Evolutionary conservation across 2,329 filamentous ascomycete genomes (phyloP).

Genomic region (Colletotrichum coccodes): DNA sequence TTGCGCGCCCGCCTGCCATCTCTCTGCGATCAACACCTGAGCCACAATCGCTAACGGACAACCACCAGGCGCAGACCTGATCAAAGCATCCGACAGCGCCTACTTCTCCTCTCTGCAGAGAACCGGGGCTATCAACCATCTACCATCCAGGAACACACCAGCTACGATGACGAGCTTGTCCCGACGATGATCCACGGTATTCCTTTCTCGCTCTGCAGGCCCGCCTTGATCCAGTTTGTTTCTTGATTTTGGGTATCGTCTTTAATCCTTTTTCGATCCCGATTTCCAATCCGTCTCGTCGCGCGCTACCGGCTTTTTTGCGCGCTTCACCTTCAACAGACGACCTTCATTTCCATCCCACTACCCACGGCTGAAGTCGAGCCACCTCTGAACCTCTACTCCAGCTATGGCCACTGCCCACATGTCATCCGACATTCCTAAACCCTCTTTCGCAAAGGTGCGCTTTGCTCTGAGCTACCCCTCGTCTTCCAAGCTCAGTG

Average conservation of each 20-base stretch:
- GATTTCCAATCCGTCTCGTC: conserved; percentile 27
- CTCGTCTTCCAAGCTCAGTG: neutral
- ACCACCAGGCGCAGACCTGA: conserved; percentile 21
- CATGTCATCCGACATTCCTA: conserved; percentile 58
- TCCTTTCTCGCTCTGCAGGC: conserved; percentile 58
- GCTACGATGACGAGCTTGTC: conserved; percentile 49
- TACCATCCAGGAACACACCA: conserved; percentile 26
- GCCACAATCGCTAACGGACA: conserved; percentile 21
- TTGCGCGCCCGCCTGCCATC: conserved; percentile 14
- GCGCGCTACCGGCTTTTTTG: conserved; percentile 30
- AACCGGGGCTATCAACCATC: conserved; percentile 20
- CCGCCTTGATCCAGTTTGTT: conserved; percentile 64
- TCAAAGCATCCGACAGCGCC: conserved; percentile 11
- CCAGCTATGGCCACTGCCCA: conserved; percentile 58
- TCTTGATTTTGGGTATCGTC: conserved; percentile 57
- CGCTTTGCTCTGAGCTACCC: conserved; percentile 33
- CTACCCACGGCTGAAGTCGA: conserved; percentile 19
- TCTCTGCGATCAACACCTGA: conserved; percentile 1
- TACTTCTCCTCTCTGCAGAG: conserved; percentile 10
- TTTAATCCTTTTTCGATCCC: conserved; percentile 36
- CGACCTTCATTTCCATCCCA: conserved; percentile 32
- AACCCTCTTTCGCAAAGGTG: conserved; percentile 84
- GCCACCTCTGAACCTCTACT: neutral
- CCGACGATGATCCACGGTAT: conserved; percentile 67
- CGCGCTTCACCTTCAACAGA: conserved; percentile 11